These are phyloP conservation scores for Collybia mongolica DNA, from an alignment of 768 basidiomycete genomes.

Conservation along the genomic window DNA sequence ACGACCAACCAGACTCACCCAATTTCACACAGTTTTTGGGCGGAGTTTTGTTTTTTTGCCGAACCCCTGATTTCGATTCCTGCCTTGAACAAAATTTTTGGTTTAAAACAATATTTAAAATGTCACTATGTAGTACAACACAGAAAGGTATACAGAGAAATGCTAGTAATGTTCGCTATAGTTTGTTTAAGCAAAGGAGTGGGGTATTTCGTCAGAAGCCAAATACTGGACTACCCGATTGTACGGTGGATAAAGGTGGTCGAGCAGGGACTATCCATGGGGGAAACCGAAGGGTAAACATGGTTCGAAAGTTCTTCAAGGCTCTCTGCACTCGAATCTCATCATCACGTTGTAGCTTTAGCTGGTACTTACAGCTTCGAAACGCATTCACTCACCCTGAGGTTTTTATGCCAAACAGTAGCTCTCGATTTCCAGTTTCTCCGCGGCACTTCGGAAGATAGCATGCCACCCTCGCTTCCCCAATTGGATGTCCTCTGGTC, in stretches of 20 bases:
- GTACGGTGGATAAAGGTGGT: too few species aligned
- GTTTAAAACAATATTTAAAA: too few species aligned
- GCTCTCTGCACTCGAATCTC: background rate
- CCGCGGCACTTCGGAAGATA: background rate
- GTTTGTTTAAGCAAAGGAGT: too few species aligned
- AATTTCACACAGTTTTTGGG: slow-evolving; percentile 34
- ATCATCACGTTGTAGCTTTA: background rate
- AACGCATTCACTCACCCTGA: background rate
- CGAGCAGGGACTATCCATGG: too few species aligned
- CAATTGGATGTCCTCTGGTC: background rate
- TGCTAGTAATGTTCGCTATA: too few species aligned
- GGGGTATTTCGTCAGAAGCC: too few species aligned
- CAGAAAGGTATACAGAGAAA: too few species aligned
- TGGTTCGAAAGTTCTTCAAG: background rate
- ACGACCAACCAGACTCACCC: slow-evolving; percentile 49
- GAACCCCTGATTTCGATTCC: too few species aligned
- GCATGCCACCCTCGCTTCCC: background rate
- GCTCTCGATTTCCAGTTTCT: background rate
- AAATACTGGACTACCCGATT: too few species aligned
- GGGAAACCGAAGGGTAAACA: background rate
- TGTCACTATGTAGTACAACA: too few species aligned
- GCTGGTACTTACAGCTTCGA: too few species aligned
- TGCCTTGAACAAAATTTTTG: too few species aligned
- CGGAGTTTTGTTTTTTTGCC: background rate
- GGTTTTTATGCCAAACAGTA: background rate